Evolutionary conservation across 305 asterid species (phyloP).

Genomic region (Fraxinus sp.): DNA sequence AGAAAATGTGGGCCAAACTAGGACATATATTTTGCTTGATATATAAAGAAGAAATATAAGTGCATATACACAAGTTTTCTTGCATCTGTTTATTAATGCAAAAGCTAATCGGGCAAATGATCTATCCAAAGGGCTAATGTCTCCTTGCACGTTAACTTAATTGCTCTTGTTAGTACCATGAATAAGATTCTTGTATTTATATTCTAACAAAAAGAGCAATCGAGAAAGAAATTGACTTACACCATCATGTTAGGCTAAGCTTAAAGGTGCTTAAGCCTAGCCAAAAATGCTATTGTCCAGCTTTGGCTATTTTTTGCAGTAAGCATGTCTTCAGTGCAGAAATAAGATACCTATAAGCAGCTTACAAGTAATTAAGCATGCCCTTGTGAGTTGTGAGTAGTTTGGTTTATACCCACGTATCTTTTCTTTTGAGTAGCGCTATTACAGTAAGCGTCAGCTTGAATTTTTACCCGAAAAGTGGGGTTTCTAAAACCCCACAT

Average conservation of each 20-base stretch:
- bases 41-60: no score
- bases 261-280: not conserved
- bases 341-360: not conserved
- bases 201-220: not conserved
- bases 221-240: not conserved
- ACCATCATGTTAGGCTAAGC: not conserved
- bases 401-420: not conserved
- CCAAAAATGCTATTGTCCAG: not conserved
- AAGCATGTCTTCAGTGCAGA: not conserved
- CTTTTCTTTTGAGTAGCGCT: no score
- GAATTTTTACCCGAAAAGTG: not conserved
- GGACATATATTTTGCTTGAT: no score
- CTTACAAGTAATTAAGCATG: not conserved
- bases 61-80: not conserved
- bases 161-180: not conserved
- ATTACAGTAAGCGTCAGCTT: not conserved
- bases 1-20: no score
- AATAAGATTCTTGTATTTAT: not conserved
- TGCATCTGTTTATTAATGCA: no score
- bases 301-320: no score
- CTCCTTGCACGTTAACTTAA: no score
- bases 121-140: not conserved
- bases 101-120: not conserved
- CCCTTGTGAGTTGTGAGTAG: not conserved
- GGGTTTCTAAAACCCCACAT: not conserved